Evolutionary conservation across 257 asterid genomes (phyloP).

Genomic region (Ajuga chamaepitys): DNA sequence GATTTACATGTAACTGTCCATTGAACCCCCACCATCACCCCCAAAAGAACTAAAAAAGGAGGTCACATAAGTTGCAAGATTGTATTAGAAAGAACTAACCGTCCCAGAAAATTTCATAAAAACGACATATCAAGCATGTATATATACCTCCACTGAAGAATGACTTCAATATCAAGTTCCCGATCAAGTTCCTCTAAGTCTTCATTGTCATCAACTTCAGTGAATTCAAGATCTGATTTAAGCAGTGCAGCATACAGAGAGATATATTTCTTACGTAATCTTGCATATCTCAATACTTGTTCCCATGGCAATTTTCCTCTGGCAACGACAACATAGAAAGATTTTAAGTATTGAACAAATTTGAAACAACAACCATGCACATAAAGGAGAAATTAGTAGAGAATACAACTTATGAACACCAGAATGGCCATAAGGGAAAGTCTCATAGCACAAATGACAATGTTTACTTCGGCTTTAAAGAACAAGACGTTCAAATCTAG

Average conservation of each 20-base stretch:
- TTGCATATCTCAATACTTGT: slow-evolving; percentile 73
- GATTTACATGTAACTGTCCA: too few species aligned
- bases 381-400: background rate
- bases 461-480: background rate
- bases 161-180: slow-evolving; percentile 79
- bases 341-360: slow-evolving; percentile 7
- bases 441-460: background rate
- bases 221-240: slow-evolving; percentile 67
- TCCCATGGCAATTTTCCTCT: slow-evolving; percentile 96
- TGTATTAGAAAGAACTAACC: background rate
- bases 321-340: slow-evolving; percentile 19
- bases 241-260: slow-evolving; percentile 76
- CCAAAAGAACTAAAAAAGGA: too few species aligned
- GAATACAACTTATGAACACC: background rate
- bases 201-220: slow-evolving; percentile 61
- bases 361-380: background rate
- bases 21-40: too few species aligned
- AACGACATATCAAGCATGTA: background rate
- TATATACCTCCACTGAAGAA: slow-evolving; percentile 89
- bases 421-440: background rate
- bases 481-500: background rate
- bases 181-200: slow-evolving; percentile 83
- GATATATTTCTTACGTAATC: slow-evolving; percentile 77
- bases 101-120: slow-evolving; percentile 11
- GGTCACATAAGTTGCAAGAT: too few species aligned